Percentiles rank a stretch among this genome's conserved stretches.
These are phyloP conservation scores for Mollisia scopiformis DNA, from an alignment of 2,329 filamentous ascomycete species.

Conservation along the genomic window DNA sequence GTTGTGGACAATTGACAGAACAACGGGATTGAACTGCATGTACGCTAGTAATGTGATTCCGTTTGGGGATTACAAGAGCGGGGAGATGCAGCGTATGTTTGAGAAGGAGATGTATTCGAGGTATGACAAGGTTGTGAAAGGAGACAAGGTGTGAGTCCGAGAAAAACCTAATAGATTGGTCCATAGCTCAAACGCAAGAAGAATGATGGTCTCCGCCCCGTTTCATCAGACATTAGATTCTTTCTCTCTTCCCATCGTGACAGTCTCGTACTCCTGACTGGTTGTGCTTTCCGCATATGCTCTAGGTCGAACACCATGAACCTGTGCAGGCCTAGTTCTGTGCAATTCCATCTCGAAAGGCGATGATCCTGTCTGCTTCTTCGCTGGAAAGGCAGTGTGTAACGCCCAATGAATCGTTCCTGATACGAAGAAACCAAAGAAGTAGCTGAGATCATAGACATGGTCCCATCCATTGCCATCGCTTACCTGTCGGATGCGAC, in stretches of 20 bases:
- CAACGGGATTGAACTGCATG: slow-evolving; percentile 42
- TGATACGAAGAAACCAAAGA: slow-evolving; percentile 35
- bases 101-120: slow-evolving; percentile 46
- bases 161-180: background rate
- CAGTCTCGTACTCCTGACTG: slow-evolving; percentile 5
- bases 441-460: slow-evolving; percentile 35
- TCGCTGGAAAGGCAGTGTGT: slow-evolving; percentile 27
- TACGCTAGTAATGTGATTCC: slow-evolving; percentile 48
- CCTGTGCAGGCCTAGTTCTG: slow-evolving; percentile 2
- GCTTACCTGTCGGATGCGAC: slow-evolving; percentile 25
- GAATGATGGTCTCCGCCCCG: no score
- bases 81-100: slow-evolving; percentile 41
- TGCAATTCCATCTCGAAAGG: slow-evolving; percentile 34
- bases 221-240: background rate
- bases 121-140: slow-evolving; percentile 1
- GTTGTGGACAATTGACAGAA: slow-evolving; percentile 46
- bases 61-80: slow-evolving; percentile 41
- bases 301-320: background rate
- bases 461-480: slow-evolving; percentile 37
- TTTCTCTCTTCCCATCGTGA: slow-evolving; percentile 7
- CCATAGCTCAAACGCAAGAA: no score
- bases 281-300: slow-evolving; percentile 5
- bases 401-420: slow-evolving; percentile 28
- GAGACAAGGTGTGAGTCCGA: background rate
- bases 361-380: slow-evolving; percentile 31